Evolutionary conservation across 148 eudicot genomes (phyloP), one percentile per base, ranked within the genome.

Genomic region (Nyssa sinensis): DNA sequence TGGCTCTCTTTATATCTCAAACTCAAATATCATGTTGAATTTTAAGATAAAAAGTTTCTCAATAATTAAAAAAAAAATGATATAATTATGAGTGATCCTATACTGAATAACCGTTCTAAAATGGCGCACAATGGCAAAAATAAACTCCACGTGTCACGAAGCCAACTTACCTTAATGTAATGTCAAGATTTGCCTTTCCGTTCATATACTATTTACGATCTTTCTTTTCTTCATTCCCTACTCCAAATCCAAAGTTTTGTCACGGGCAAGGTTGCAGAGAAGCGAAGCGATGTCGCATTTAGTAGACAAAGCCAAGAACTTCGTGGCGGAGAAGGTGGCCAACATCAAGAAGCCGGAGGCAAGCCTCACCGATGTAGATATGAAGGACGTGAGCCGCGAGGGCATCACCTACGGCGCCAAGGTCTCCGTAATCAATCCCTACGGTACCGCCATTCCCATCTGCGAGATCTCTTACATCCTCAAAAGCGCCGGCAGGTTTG

Each of bases 281-380:
- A 1, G 12, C 19, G 51, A 33, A n/a, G n/a, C 34, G 9, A 75
- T 84, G 84, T 27, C 90, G 77, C 80, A 77, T 21, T 57, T 90
- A 9, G 44, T 86, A 13, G 91, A 82, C 53, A 84, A 86, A 73
- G 91, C 88, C 47, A 90, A 83, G 85, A 74, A 86, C 29, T 88
- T 65, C 64, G 89, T 84, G 25, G 71, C 88, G 24, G 93, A 88
- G 39, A 85, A 87, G 62, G 75, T 89, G 19, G 82, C 77, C 0
- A 74, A 78, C 21, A 72, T 87, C 30, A 75, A 85, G 41, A 90
- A 87, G 65, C 97, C 97, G 28, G 89, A 86, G 79, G 97, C 95
- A 27, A 67, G 53, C 41, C 65, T 93, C 5, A 63, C 69, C 2
- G 93, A 84, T 60, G 91, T 93, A 14, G 88, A 83, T 78, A 83